phyloP scores from a whole-genome alignment of 192 early-diverging fungal genomes.

The Coemansia sp. region DNA sequence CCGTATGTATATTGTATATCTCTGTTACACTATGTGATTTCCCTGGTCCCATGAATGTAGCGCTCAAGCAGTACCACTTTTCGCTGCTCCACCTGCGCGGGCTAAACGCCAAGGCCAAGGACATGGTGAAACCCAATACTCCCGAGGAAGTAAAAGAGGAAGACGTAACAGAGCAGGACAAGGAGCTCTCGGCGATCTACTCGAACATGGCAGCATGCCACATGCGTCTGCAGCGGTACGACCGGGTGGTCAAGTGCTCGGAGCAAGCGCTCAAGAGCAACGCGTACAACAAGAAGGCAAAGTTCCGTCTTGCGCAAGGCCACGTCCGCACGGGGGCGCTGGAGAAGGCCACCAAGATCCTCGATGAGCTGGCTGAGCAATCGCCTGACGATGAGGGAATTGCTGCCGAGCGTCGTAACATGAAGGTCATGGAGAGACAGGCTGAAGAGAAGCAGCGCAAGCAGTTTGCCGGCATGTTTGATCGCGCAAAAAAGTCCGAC shows the following conservation, averaged over 20 bases:
- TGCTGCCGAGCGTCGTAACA: constrained; percentile 41
- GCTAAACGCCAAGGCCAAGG: constrained; percentile 29
- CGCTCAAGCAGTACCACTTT: constrained; percentile 40
- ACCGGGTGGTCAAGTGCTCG: constrained; percentile 28
- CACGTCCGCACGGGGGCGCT: constrained; percentile 36
- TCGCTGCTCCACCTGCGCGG: constrained; percentile 44
- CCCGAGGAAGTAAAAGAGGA: constrained; percentile 29
- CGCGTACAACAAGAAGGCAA: constrained; percentile 52
- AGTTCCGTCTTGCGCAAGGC: constrained; percentile 50
- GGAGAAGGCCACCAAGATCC: constrained; percentile 33
- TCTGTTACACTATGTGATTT: background rate
- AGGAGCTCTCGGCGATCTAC: constrained; percentile 35
- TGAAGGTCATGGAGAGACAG: constrained; percentile 35
- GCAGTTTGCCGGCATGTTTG: constrained; percentile 51
- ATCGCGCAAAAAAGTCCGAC: constrained; percentile 27
- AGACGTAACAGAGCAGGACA: constrained; percentile 40
- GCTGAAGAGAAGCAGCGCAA: constrained; percentile 46
- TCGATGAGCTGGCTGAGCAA: constrained; percentile 44
- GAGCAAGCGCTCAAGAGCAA: constrained; percentile 36
- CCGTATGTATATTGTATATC: background rate
- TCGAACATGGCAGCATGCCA: constrained; percentile 54
- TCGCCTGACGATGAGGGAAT: constrained; percentile 31
- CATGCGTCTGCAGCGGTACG: constrained; percentile 23
- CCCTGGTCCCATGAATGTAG: constrained; percentile 6
- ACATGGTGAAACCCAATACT: constrained; percentile 15